A percentile compares a stretch with the other conserved stretches of the same genome.
Evolutionary conservation across 2,329 filamentous ascomycete genomes (phyloP).

Genomic region (Herpotrichia juniperi): DNA sequence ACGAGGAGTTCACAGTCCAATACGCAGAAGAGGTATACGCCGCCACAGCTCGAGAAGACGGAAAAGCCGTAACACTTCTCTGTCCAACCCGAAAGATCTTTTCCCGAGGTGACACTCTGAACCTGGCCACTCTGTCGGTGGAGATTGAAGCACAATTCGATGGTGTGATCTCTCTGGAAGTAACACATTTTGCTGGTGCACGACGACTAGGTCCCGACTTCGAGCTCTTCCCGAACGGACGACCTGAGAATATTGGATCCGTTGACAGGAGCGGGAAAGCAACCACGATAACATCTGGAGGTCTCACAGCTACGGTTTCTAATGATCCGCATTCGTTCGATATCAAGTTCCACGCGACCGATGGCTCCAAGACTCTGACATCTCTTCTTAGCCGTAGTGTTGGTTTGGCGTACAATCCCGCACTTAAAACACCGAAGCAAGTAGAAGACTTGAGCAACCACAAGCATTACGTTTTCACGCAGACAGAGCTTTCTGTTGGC

Average conservation of each 20-base stretch:
- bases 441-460: conserved; percentile 57
- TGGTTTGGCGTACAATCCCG: conserved; percentile 63
- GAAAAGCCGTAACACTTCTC: conserved; percentile 59
- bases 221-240: conserved; percentile 62
- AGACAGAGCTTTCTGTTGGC: conserved; percentile 54
- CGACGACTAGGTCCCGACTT: conserved; percentile 61
- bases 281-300: conserved; percentile 59
- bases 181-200: conserved; percentile 64
- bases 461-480: conserved; percentile 54
- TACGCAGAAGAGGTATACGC: conserved; percentile 70
- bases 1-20: conserved; percentile 65
- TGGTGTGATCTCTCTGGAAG: conserved; percentile 65
- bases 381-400: conserved; percentile 62
- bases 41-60: conserved; percentile 52
- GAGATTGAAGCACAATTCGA: conserved; percentile 64
- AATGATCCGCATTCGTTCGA: conserved; percentile 59
- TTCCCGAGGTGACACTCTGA: conserved; percentile 62
- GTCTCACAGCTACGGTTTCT: conserved; percentile 59
- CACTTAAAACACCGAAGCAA: conserved; percentile 59
- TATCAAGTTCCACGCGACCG: conserved; percentile 60
- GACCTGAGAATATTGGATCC: conserved; percentile 45
- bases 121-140: conserved; percentile 61
- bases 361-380: conserved; percentile 59
- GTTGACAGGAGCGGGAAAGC: conserved; percentile 52
- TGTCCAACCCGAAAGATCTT: conserved; percentile 64